These are phyloP conservation scores for Tagetes patula DNA, from an alignment of 129 eudicot genomes.

Conservation along the genomic window DNA sequence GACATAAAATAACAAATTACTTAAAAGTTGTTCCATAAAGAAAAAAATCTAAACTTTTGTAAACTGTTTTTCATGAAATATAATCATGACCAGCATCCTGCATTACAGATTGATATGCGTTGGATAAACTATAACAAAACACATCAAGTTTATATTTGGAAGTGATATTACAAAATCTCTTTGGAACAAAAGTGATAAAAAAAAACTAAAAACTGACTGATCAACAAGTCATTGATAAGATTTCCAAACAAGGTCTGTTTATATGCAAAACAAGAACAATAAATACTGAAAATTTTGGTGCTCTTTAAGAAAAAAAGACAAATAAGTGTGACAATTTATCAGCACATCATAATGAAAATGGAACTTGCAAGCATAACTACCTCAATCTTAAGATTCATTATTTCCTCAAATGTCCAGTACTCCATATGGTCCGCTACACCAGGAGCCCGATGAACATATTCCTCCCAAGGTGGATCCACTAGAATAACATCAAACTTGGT, in stretches of 20 bases:
- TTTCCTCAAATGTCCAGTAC: conserved; percentile 93
- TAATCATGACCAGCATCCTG: neutral
- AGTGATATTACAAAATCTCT: neutral
- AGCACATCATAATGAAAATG: neutral
- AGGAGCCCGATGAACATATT: conserved; percentile 98
- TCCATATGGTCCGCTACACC: conserved; percentile 99
- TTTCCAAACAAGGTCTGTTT: no score
- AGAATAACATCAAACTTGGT: conserved; percentile 97
- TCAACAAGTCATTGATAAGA: no score
- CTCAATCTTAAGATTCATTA: conserved; percentile 95
- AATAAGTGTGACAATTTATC: no score
- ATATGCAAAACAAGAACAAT: neutral
- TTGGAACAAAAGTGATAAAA: neutral
- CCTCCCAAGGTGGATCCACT: conserved; percentile 99
- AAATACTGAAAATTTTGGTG: no score
- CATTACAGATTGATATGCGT: neutral
- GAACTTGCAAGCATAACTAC: conserved; percentile 33
- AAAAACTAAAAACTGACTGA: neutral
- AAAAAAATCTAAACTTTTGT: neutral
- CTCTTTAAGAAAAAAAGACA: no score
- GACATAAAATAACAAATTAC: conserved; percentile 22
- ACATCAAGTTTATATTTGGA: neutral
- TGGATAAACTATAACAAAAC: neutral
- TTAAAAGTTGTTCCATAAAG: conserved; percentile 3
- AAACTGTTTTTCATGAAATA: neutral